Conservation (phyloP, 116 monocot genomes). For the Dioscorea cayenensis region DNA sequence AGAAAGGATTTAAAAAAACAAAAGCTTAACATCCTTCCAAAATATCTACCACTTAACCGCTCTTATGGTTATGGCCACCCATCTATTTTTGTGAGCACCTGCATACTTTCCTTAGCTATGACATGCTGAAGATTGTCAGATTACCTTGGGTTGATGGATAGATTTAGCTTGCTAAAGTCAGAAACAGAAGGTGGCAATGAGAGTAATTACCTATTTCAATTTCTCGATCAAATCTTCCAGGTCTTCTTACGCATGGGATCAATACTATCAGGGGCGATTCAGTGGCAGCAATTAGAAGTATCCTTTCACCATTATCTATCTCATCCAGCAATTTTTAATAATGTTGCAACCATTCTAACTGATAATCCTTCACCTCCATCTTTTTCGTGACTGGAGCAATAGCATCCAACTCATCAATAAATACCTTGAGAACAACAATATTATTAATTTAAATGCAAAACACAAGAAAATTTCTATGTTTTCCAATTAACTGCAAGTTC, state of each 20-base stretch:
- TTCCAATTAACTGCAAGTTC: not conserved
- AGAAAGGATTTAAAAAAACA: no score
- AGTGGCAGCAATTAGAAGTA: conserved; percentile 94
- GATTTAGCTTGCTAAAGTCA: not conserved
- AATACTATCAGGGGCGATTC: conserved; percentile 87
- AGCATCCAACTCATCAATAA: conserved; percentile 99
- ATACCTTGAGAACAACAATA: conserved; percentile 54
- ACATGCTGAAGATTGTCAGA: not conserved
- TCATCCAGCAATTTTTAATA: no score
- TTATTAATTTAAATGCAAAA: not conserved
- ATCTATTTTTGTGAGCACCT: no score
- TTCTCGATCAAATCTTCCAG: conserved; percentile 82
- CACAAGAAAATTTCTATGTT: not conserved
- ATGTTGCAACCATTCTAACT: conserved; percentile 68
- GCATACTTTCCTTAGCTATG: not conserved
- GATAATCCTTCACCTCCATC: conserved; percentile 78
- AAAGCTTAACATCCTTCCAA: no score
- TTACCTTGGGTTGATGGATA: not conserved
- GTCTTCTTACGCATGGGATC: conserved; percentile 84
- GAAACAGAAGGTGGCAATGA: conserved; percentile 7
- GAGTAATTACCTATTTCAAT: conserved; percentile 77
- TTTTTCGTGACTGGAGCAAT: conserved; percentile 82
- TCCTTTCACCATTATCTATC: conserved; percentile 22
- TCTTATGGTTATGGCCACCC: no score
- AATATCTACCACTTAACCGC: no score